Percentiles rank a stretch among this genome's conserved stretches.
phyloP scores from a whole-genome alignment of 208 protist genomes.

The Endotrypanum monterogeii region DNA sequence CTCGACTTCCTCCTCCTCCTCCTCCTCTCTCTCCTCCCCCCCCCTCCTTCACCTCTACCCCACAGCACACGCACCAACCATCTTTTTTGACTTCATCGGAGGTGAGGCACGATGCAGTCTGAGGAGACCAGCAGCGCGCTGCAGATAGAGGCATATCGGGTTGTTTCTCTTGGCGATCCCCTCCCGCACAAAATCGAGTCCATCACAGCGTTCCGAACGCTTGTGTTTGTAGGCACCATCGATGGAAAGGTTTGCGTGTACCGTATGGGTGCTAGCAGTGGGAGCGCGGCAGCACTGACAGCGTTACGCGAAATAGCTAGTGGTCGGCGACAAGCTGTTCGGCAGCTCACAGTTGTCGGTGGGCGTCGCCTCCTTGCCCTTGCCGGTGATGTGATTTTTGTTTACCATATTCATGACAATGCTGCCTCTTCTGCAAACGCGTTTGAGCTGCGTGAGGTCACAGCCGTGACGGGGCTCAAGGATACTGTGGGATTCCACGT shows the following conservation, averaged over 20 bases:
- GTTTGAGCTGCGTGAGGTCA: conserved; percentile 19
- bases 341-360: conserved; percentile 35
- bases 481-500: conserved; percentile 49
- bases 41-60: neutral
- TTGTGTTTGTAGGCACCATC: conserved; percentile 60
- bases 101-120: conserved; percentile 10
- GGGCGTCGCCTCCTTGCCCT: conserved; percentile 40
- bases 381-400: conserved; percentile 19
- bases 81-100: neutral
- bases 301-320: conserved; percentile 22
- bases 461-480: conserved; percentile 27
- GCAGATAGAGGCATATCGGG: conserved; percentile 20
- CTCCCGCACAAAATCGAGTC: conserved; percentile 40
- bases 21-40: neutral
- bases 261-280: conserved; percentile 12
- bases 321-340: conserved; percentile 36
- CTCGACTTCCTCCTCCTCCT: neutral
- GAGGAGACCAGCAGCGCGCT: conserved; percentile 4
- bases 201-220: conserved; percentile 40
- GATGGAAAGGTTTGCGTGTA: conserved; percentile 63
- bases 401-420: conserved; percentile 17
- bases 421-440: neutral
- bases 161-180: conserved; percentile 21
- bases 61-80: no score
- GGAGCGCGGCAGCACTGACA: neutral